Conservation (phyloP, 192 early-diverging fungal species). For the Kickxella alabastrina region DNA sequence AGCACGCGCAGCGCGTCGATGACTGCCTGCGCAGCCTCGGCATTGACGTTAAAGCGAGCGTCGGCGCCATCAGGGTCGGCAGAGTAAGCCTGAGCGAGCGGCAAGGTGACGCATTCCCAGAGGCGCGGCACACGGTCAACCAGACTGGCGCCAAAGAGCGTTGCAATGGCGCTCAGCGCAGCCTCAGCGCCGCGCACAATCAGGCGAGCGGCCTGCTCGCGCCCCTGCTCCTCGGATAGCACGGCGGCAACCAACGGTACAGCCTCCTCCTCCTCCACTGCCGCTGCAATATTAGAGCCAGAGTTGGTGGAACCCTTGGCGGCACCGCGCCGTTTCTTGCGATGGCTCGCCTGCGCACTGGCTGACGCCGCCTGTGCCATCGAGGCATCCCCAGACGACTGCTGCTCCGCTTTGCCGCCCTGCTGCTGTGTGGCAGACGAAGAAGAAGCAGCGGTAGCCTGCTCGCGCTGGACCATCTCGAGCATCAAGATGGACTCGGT, state of each 20-base stretch:
- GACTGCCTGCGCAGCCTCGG: conserved; percentile 54
- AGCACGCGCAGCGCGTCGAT: conserved; percentile 77
- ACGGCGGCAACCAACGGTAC: conserved; percentile 21
- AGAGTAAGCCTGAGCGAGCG: conserved; percentile 15
- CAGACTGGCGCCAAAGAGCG: conserved; percentile 32
- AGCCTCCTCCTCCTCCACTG: conserved; percentile 1
- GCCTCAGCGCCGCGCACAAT: conserved; percentile 65
- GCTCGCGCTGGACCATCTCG: conserved; percentile 43
- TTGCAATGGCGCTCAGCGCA: conserved; percentile 31
- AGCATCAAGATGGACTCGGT: conserved; percentile 33
- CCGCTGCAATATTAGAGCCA: not conserved
- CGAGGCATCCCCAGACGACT: conserved; percentile 9
- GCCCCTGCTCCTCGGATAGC: conserved; percentile 40
- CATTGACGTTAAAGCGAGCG: conserved; percentile 5
- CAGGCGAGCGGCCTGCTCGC: conserved; percentile 52
- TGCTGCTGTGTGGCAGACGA: not conserved
- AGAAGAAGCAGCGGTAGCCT: conserved; percentile 8
- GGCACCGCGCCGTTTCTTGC: conserved; percentile 17
- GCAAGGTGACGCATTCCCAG: conserved; percentile 41
- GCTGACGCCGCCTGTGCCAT: conserved; percentile 42
- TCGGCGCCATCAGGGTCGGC: conserved; percentile 10
- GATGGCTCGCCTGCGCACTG: conserved; percentile 39
- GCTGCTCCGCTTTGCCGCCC: too few species aligned
- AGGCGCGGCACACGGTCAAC: conserved; percentile 27
- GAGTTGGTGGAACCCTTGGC: not conserved